Conservation (phyloP, 768 basidiomycete species). For the Agaricus subrufescens region DNA sequence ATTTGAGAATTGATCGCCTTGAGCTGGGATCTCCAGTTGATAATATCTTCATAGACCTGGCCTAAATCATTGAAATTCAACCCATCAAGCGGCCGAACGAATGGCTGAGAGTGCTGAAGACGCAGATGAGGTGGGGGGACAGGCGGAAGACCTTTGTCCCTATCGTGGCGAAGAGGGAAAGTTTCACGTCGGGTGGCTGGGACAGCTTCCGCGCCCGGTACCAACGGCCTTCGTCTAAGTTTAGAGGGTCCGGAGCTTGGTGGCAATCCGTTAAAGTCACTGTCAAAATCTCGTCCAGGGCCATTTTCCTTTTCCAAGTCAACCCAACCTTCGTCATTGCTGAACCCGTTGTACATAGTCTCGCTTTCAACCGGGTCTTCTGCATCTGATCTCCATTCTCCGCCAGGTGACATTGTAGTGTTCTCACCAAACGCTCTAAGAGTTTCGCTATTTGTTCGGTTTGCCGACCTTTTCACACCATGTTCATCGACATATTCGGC, state of each 20-base stretch:
- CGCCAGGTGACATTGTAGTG: slow-evolving; percentile 13
- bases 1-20: slow-evolving; percentile 75
- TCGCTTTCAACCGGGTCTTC: not conserved
- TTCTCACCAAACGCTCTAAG: slow-evolving; percentile 4
- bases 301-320: slow-evolving; percentile 43
- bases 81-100: slow-evolving; percentile 72
- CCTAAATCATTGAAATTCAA: slow-evolving; percentile 63
- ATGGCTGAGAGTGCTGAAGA: slow-evolving; percentile 62
- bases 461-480: slow-evolving; percentile 19
- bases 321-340: slow-evolving; percentile 51
- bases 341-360: slow-evolving; percentile 15
- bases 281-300: slow-evolving; percentile 32
- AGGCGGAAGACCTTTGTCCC: slow-evolving; percentile 25
- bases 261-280: slow-evolving; percentile 31
- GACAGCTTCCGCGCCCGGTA: slow-evolving; percentile 28
- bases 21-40: slow-evolving; percentile 61
- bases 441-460: not conserved
- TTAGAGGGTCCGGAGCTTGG: slow-evolving; percentile 31
- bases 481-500: slow-evolving; percentile 33
- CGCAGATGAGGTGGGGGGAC: slow-evolving; percentile 63
- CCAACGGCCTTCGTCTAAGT: slow-evolving; percentile 29
- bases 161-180: slow-evolving; percentile 50
- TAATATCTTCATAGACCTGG: slow-evolving; percentile 64
- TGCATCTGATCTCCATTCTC: slow-evolving; percentile 3
- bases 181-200: slow-evolving; percentile 48